A percentile compares a stretch with the other conserved stretches of the same genome.
phyloP scores from a whole-genome alignment of 2,329 filamentous ascomycete species.

The Orbilia oligospora region DNA sequence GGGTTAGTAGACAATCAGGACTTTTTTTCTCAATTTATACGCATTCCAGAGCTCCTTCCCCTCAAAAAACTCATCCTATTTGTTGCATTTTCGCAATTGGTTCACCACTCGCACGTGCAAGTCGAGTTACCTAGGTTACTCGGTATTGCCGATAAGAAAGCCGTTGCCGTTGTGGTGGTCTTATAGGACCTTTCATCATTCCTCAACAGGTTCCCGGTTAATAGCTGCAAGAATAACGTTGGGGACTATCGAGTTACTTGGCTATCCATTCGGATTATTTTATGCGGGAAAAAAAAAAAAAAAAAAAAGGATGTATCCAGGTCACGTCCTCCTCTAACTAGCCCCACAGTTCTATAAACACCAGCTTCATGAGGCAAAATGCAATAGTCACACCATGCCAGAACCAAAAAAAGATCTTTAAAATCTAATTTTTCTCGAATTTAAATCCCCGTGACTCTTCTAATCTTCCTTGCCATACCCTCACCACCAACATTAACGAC shows the following conservation, averaged over 20 bases:
- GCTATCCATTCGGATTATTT: background rate
- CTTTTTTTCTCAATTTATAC: background rate
- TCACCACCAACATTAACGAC: conserved; percentile 84
- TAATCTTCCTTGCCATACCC: conserved; percentile 83
- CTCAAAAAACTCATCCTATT: background rate
- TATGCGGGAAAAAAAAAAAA: background rate
- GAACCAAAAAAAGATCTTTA: background rate
- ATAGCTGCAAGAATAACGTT: background rate
- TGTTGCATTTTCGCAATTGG: conserved; percentile 22
- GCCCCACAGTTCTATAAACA: background rate
- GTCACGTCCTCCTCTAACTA: background rate
- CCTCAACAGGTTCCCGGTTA: conserved; percentile 7
- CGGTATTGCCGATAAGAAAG: background rate
- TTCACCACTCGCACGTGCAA: background rate
- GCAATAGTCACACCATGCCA: background rate
- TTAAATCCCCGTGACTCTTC: conserved; percentile 76
- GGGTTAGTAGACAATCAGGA: too few relatives aligned
- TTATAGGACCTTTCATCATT: too few relatives aligned
- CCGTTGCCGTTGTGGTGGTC: conserved; percentile 1
- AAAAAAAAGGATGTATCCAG: background rate
- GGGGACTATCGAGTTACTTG: background rate
- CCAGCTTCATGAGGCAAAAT: background rate
- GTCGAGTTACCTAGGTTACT: conserved; percentile 17
- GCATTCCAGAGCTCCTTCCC: too few relatives aligned
- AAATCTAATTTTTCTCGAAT: background rate